Conservation (phyloP, 345 rosid species). For the Schrenkiella parvula region DNA sequence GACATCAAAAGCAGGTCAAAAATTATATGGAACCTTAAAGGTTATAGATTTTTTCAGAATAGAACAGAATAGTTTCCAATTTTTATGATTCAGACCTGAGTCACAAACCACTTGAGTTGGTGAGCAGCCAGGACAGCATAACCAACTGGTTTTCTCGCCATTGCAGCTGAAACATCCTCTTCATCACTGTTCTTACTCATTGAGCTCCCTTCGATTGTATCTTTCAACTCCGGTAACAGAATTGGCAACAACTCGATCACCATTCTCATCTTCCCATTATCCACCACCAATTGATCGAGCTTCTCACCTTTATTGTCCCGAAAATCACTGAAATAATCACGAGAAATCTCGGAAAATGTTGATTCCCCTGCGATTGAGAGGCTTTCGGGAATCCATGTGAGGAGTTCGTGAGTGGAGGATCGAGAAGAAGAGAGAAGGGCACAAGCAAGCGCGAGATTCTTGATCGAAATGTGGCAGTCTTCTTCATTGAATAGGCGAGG, state of each 20-base stretch:
- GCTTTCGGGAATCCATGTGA: constrained; percentile 62
- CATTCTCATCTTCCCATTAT: constrained; percentile 34
- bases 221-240: constrained; percentile 57
- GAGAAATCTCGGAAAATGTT: constrained; percentile 40
- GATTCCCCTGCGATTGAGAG: constrained; percentile 36
- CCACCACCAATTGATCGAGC: constrained; percentile 30
- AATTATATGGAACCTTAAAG: not conserved
- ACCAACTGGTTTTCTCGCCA: constrained; percentile 69
- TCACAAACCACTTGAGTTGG: constrained; percentile 83
- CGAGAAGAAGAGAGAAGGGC: constrained; percentile 59
- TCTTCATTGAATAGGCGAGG: constrained; percentile 11
- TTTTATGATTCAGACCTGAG: constrained; percentile 48
- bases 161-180: constrained; percentile 54
- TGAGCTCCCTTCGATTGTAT: constrained; percentile 58
- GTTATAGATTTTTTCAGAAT: not conserved
- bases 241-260: constrained; percentile 51
- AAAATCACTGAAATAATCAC: constrained; percentile 28
- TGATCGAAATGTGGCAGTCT: constrained; percentile 30
- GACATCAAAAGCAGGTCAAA: not conserved
- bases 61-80: not conserved
- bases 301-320: constrained; percentile 25
- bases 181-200: constrained; percentile 47
- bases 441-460: constrained; percentile 57
- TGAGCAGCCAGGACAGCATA: constrained; percentile 59
- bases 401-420: constrained; percentile 51